Conservation (phyloP, 768 basidiomycete genomes). For the Hypholoma fasciculare region DNA sequence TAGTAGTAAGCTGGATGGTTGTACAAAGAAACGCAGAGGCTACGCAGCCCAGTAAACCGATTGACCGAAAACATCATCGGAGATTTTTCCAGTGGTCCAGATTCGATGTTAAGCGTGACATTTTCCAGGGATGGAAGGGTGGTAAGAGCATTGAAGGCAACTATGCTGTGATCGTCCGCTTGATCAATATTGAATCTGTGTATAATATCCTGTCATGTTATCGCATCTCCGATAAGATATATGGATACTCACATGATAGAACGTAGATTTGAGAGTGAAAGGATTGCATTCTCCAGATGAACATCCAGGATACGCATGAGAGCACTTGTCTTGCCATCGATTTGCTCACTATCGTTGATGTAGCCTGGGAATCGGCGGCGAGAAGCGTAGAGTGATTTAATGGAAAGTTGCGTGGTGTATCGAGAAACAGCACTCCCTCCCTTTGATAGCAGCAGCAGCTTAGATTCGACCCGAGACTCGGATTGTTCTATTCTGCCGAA, state of each 20-base stretch:
- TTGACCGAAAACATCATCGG: not conserved
- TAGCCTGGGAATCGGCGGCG: not conserved
- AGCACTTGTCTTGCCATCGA: not conserved
- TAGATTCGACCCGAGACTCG: not conserved
- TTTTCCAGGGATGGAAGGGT: not conserved
- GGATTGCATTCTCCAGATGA: not conserved
- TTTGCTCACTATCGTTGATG: not conserved
- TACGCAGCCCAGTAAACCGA: not conserved
- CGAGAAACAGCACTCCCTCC: not conserved
- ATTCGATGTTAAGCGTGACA: not conserved
- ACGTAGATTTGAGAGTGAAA: not conserved
- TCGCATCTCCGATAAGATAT: not conserved
- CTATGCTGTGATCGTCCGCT: not conserved
- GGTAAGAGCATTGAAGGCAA: not conserved
- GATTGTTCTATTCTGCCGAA: not conserved
- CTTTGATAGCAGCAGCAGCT: not conserved
- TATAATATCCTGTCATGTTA: not conserved
- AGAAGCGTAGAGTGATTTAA: not conserved
- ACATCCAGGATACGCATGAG: not conserved
- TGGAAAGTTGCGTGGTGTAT: not conserved
- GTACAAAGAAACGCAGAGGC: not conserved
- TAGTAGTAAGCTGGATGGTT: slow-evolving; percentile 1
- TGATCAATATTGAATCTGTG: not conserved
- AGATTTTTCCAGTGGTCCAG: not conserved
- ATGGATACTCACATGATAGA: not conserved